These are phyloP conservation scores for Fremontodendron californicum DNA, from an alignment of 345 rosid species.

Conservation along the genomic window DNA sequence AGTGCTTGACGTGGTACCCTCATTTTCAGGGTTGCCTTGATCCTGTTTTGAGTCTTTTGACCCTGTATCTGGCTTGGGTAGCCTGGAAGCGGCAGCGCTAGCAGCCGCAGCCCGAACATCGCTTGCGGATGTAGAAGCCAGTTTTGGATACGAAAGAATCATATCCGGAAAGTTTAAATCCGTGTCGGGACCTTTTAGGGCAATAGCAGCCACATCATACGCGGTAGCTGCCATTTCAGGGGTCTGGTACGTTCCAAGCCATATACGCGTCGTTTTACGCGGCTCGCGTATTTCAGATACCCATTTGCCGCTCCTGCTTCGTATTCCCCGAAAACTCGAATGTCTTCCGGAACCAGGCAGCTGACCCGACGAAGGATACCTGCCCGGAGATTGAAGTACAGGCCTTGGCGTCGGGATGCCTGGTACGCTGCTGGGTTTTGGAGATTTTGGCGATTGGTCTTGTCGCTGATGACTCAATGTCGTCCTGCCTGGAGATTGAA, in stretches of 20 bases:
- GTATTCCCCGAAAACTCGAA: conserved; percentile 50
- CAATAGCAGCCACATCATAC: conserved; percentile 66
- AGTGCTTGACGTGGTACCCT: conserved; percentile 4
- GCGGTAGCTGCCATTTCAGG: conserved; percentile 85
- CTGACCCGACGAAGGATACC: conserved; percentile 10
- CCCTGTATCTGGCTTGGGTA: conserved; percentile 7
- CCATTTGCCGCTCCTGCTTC: conserved; percentile 73
- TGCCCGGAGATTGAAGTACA: conserved; percentile 13
- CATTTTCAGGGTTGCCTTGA: conserved; percentile 22
- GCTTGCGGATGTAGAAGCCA: conserved; percentile 41
- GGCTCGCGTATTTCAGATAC: conserved; percentile 86
- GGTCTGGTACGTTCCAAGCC: conserved; percentile 68
- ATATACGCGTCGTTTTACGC: conserved; percentile 58
- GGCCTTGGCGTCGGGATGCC: conserved; percentile 19
- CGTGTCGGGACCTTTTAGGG: conserved; percentile 59
- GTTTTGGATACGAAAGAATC: conserved; percentile 42
- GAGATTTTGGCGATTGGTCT: not conserved
- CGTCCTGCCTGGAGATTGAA: not conserved
- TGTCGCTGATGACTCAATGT: not conserved
- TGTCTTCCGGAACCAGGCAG: conserved; percentile 35
- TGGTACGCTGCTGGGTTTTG: not conserved
- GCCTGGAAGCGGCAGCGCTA: conserved; percentile 45
- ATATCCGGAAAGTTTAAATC: conserved; percentile 54
- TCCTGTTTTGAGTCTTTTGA: not conserved
- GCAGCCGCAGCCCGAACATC: conserved; percentile 60